Base-by-base conservation (phyloP, 768 basidiomycete species). In the Rhodotorula kratochvilovae region DNA sequence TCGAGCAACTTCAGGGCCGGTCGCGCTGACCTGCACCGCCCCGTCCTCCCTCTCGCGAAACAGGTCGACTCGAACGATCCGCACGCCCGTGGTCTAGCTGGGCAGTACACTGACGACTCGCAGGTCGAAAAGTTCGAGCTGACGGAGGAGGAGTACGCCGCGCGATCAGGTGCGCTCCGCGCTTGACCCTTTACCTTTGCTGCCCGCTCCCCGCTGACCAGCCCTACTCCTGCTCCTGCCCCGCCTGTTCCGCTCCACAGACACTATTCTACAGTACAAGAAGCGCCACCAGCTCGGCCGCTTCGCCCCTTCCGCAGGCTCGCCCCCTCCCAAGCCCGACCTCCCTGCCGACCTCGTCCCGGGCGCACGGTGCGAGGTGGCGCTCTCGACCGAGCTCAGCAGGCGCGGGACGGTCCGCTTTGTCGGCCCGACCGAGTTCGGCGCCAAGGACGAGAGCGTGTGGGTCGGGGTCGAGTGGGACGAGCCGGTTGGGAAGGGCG, bases 381-480 rank as follows among this genome's bases (percentile, higher is more conserved):
- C 90, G 74, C 87, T 87, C n/a, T 72, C 70, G 0, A 74, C 81
- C 13, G 73, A 68, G 43, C 81, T 92, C 66, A 85, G 84, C 61
- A 91, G 90, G 79, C 90, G 90, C 79, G 95, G 95, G 0, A 87
- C 87, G 1, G 88, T 97, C 53, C 84, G 88, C n/a, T 97, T 88
- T 76, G 87, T 92, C 36, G 95, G 95, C 0, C 80, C 82, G 48
- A 91, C 93, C 0, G 83, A 84, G 66, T 96, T 97, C 78, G 86
- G 86, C 17, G 85, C 84, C 68, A 85, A 83, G 23, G 78, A 80
- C 7, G 86, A 88, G 0, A 80, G 80, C 0, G 76, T 86, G 1
- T 98, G 94, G 94, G 85, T 97, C 1, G 95, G 95, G 0, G 84
- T 98, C 29, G 91, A 95, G 79, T 91, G 93, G 78, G 95, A 98